Evolutionary conservation across 192 early-diverging fungal species (phyloP), one percentile per base, ranked within the genome.

Genomic region (Coemansia sp.): DNA sequence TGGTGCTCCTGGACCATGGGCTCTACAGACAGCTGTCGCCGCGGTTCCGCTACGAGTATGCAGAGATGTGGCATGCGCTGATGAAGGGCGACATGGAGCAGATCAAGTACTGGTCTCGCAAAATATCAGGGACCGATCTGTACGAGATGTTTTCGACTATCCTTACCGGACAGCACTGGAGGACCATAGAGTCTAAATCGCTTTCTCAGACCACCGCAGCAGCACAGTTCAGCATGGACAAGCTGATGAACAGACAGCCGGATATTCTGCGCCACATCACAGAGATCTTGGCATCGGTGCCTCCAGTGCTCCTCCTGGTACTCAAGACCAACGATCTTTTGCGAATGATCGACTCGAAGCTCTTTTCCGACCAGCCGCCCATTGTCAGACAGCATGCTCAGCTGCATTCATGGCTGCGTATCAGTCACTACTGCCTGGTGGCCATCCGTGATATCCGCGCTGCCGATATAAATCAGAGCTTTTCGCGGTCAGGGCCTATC

Each of bases 241-340:
- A 67, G n/a, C 81, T 95, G 54, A 65, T 81, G 19, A 41, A 70
- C 2, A 77, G 87, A 45, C 86, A 88, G 15, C 63, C 80, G 0
- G 84, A 82, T 36, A 86, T 92, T 60, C 65, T 91, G 56, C 70
- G 79, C 6, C 87, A 93, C 13, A 88, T 97, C 59, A 85, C 89
- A 0, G 87, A 89, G 20, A 87, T 96, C 14, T 65, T 97, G 36
- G 84, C 91, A 14, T 87, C 88, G n/a, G 84, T 95, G 25, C 93
- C 95, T 0, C 83, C 93, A 0, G 86, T 90, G n/a, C 78, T 97
- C 17, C 76, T 96, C 1, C 75, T 97, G 42, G 77, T 97, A 20
- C 84, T 97, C 61, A 97, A 95, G 68, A 95, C 94, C 4, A 94
- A 96, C 71, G 95, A 97, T 63, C 70, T 97, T 31, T 65, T 97